Conservation (phyloP, 192 early-diverging fungal genomes). For the Umbelopsis sp. region DNA sequence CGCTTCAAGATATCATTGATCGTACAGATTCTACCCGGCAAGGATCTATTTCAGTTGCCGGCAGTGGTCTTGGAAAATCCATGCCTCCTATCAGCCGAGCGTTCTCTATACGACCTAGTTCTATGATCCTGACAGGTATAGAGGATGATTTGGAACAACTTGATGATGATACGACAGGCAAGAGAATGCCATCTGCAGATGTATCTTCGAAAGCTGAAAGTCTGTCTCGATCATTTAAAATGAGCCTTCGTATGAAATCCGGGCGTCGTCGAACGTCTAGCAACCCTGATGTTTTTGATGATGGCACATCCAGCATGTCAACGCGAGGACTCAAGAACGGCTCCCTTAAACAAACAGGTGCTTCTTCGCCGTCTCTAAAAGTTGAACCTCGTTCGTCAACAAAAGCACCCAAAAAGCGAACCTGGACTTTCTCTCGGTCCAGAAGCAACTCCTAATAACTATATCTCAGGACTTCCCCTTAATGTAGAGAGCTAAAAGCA, state of each 20-base stretch:
- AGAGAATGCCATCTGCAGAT: constrained; percentile 22
- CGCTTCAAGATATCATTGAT: constrained; percentile 18
- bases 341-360: background rate
- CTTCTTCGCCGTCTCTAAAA: background rate
- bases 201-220: constrained; percentile 34
- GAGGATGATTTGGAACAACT: background rate
- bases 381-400: background rate
- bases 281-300: constrained; percentile 2
- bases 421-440: background rate
- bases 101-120: constrained; percentile 35
- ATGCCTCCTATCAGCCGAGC: constrained; percentile 40
- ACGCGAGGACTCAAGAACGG: background rate
- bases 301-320: background rate
- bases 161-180: background rate
- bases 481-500: too few relatives aligned
- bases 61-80: background rate
- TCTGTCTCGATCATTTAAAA: constrained; percentile 36
- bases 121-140: background rate
- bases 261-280: background rate
- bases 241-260: constrained; percentile 32
- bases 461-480: too few relatives aligned
- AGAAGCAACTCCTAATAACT: background rate
- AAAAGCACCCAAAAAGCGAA: background rate
- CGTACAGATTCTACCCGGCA: background rate
- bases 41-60: background rate